phyloP scores from a whole-genome alignment of 2,329 filamentous ascomycete genomes.

The Claviceps citrina region DNA sequence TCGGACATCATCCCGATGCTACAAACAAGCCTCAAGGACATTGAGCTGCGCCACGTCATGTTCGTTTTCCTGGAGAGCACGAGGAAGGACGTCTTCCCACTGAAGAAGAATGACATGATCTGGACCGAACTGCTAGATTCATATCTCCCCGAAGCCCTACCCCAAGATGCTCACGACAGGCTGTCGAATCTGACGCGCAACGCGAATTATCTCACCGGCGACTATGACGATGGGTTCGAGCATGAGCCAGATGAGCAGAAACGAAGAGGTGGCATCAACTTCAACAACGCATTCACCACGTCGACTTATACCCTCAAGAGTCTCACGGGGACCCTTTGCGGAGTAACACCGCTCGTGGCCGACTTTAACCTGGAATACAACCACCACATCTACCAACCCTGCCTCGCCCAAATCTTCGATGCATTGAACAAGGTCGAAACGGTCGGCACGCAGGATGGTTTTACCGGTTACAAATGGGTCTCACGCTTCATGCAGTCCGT shows the following conservation, averaged over 20 bases:
- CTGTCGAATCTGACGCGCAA: slow-evolving; percentile 16
- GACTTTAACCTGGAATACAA: slow-evolving; percentile 28
- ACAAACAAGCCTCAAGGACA: slow-evolving; percentile 12
- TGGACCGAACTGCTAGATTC: slow-evolving; percentile 20
- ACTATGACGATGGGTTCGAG: slow-evolving; percentile 19
- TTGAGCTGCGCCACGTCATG: slow-evolving; percentile 27
- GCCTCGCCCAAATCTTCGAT: slow-evolving; percentile 23
- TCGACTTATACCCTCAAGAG: slow-evolving; percentile 30
- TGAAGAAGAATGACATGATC: slow-evolving; percentile 25
- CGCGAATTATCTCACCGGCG: slow-evolving; percentile 20
- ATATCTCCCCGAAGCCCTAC: slow-evolving; percentile 17
- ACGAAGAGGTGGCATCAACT: slow-evolving; percentile 24
- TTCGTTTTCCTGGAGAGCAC: slow-evolving; percentile 29
- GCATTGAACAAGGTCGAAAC: slow-evolving; percentile 9
- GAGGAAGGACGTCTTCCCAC: slow-evolving; percentile 28
- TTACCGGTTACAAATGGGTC: slow-evolving; percentile 16
- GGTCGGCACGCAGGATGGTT: slow-evolving; percentile 11
- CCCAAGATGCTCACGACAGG: slow-evolving; percentile 15
- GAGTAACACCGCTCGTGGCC: slow-evolving; percentile 24
- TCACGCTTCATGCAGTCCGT: slow-evolving; percentile 15
- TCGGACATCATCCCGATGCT: slow-evolving; percentile 17
- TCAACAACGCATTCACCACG: slow-evolving; percentile 24
- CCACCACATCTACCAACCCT: slow-evolving; percentile 30
- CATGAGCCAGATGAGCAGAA: slow-evolving; percentile 13
- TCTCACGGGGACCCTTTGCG: slow-evolving; percentile 25